Percentiles rank a stretch among this genome's conserved stretches.
phyloP scores from a whole-genome alignment of 371 early-diverging fungal genomes.

The Actinomortierella ambigua region DNA sequence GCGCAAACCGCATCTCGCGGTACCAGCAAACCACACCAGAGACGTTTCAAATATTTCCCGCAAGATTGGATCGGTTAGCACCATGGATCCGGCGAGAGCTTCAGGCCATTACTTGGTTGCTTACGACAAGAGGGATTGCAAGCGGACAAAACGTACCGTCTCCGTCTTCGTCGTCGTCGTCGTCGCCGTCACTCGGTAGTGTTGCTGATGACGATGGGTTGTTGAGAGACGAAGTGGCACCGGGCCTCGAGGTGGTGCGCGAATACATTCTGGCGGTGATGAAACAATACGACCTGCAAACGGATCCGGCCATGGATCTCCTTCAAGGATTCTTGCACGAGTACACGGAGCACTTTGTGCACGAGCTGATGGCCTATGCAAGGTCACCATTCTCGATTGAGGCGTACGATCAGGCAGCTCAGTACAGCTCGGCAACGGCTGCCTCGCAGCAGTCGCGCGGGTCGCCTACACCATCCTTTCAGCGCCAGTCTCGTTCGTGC shows the following conservation, averaged over 20 bases:
- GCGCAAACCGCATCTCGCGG: slow-evolving; percentile 33
- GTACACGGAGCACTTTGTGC: slow-evolving; percentile 44
- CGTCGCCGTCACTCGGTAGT: background rate
- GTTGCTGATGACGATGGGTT: background rate
- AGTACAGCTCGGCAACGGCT: slow-evolving; percentile 12
- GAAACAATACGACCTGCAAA: slow-evolving; percentile 35
- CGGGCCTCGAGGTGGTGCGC: slow-evolving; percentile 31
- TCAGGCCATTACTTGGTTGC: slow-evolving; percentile 13
- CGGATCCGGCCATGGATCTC: slow-evolving; percentile 37
- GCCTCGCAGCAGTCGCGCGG: no score
- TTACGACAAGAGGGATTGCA: no score
- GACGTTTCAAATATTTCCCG: slow-evolving; percentile 24
- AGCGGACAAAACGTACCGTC: background rate
- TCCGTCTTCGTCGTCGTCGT: background rate
- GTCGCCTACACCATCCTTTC: no score
- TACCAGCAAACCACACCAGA: slow-evolving; percentile 39
- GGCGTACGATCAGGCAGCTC: slow-evolving; percentile 36
- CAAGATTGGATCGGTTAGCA: slow-evolving; percentile 21
- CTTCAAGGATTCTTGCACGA: slow-evolving; percentile 35
- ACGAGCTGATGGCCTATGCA: slow-evolving; percentile 45
- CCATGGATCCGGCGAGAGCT: slow-evolving; percentile 45
- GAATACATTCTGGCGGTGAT: slow-evolving; percentile 38
- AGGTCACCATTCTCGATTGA: slow-evolving; percentile 37
- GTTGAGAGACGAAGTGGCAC: slow-evolving; percentile 4
- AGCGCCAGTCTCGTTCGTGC: no score